A percentile compares a stretch with the other conserved stretches of the same genome.
These are phyloP conservation scores for Colletotrichum sp. DNA, from an alignment of 2,329 filamentous ascomycete genomes.

Conservation along the genomic window DNA sequence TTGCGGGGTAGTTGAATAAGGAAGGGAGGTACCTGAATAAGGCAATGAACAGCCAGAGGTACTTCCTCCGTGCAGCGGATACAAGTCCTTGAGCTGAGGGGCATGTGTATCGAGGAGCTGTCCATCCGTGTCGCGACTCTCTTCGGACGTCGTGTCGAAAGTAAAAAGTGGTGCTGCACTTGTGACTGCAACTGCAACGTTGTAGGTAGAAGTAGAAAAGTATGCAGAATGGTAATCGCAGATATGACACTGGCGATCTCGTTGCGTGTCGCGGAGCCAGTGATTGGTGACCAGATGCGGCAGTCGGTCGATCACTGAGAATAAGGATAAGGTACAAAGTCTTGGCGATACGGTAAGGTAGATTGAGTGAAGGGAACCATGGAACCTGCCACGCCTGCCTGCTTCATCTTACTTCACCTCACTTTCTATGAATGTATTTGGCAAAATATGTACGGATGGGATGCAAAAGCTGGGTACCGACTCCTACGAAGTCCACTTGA, in stretches of 20 bases:
- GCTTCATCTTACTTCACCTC: background rate
- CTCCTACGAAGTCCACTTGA: background rate
- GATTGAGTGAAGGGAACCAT: background rate
- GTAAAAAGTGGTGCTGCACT: background rate
- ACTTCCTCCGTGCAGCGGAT: background rate
- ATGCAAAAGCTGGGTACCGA: background rate
- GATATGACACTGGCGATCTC: background rate
- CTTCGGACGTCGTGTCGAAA: background rate
- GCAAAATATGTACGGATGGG: background rate
- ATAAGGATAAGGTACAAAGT: background rate
- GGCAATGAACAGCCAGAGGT: background rate
- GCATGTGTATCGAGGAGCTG: background rate
- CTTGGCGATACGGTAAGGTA: constrained; percentile 4
- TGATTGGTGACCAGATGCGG: constrained; percentile 5
- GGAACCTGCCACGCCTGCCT: background rate
- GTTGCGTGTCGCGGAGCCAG: background rate
- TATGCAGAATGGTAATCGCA: background rate
- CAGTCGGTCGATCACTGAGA: constrained; percentile 8
- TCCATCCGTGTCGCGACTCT: background rate
- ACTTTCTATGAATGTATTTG: background rate
- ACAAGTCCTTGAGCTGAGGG: background rate
- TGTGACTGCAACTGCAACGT: background rate
- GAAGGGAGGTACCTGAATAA: background rate
- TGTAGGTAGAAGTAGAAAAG: background rate
- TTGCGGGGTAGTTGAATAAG: constrained; percentile 16